phyloP scores from a whole-genome alignment of 1,284 basidiomycete species.

The Microstroma glucosiphilum region DNA sequence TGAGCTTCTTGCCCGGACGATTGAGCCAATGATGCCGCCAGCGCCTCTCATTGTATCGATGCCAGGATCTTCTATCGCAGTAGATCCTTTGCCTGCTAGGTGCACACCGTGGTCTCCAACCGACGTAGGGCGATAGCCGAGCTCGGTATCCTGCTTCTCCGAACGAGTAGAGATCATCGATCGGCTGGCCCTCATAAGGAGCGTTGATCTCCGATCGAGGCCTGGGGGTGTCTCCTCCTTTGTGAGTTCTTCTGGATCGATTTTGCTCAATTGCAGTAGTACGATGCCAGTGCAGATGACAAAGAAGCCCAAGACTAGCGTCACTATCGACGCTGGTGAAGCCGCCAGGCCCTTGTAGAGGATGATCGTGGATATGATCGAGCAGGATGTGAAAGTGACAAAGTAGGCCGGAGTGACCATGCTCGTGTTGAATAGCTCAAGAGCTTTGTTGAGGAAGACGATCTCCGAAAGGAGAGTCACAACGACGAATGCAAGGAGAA shows the following conservation, averaged over 20 bases:
- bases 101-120: conserved; percentile 10
- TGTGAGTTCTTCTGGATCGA: conserved; percentile 44
- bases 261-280: conserved; percentile 89
- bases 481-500: conserved; percentile 71
- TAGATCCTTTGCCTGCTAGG: neutral
- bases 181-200: conserved; percentile 42
- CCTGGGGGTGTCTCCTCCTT: conserved; percentile 29
- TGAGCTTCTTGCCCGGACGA: conserved; percentile 45
- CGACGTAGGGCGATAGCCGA: neutral
- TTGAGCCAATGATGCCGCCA: conserved; percentile 45
- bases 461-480: conserved; percentile 81
- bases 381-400: conserved; percentile 75
- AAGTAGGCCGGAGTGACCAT: conserved; percentile 89
- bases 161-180: conserved; percentile 22
- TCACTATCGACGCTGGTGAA: conserved; percentile 59
- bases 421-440: conserved; percentile 90
- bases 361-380: conserved; percentile 57
- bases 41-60: conserved; percentile 48
- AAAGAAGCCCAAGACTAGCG: conserved; percentile 80
- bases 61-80: conserved; percentile 46
- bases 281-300: conserved; percentile 79
- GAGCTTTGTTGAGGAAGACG: conserved; percentile 91
- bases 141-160: neutral
- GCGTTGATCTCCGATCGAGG: conserved; percentile 40
- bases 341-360: conserved; percentile 86